Evolutionary conservation across 2,329 filamentous ascomycete species (phyloP).

Genomic region (Colletotrichum musicola): DNA sequence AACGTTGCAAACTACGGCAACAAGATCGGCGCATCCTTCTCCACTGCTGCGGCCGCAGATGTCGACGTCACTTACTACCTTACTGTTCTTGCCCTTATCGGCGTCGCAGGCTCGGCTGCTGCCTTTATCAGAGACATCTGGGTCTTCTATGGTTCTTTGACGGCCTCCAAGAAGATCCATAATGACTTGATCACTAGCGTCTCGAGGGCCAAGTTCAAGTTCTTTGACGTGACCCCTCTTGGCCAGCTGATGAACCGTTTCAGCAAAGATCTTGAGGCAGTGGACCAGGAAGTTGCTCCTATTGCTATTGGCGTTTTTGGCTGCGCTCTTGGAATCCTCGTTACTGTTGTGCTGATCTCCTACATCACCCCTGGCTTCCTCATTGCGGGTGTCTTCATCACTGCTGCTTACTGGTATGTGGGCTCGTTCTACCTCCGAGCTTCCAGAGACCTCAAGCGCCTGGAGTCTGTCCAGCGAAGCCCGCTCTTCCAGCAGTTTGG

Average conservation of each 20-base stretch:
- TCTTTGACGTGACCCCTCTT: conserved; percentile 96
- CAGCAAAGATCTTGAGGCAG: conserved; percentile 94
- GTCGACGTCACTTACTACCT: conserved; percentile 91
- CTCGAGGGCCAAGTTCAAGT: conserved; percentile 92
- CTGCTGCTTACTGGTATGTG: conserved; percentile 82
- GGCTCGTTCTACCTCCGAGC: conserved; percentile 90
- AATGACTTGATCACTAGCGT: conserved; percentile 81
- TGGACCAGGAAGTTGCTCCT: conserved; percentile 96
- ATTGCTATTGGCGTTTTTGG: conserved; percentile 83
- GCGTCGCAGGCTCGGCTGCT: conserved; percentile 80
- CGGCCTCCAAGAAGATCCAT: conserved; percentile 88
- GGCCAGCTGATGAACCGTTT: conserved; percentile 99
- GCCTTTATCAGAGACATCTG: conserved; percentile 87
- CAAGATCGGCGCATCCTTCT: conserved; percentile 46
- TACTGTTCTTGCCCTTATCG: conserved; percentile 83
- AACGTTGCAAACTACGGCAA: conserved; percentile 55
- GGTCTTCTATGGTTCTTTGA: conserved; percentile 91
- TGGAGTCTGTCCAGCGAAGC: conserved; percentile 94
- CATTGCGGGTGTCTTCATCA: conserved; percentile 88
- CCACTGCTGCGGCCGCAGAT: conserved; percentile 56
- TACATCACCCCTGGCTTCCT: conserved; percentile 92
- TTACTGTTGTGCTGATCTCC: conserved; percentile 89
- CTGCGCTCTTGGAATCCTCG: conserved; percentile 76
- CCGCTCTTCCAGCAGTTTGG: conserved; percentile 98
- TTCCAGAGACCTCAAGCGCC: conserved; percentile 93